phyloP scores from a whole-genome alignment of 148 eudicot species.

The Rhododendron simsii region DNA sequence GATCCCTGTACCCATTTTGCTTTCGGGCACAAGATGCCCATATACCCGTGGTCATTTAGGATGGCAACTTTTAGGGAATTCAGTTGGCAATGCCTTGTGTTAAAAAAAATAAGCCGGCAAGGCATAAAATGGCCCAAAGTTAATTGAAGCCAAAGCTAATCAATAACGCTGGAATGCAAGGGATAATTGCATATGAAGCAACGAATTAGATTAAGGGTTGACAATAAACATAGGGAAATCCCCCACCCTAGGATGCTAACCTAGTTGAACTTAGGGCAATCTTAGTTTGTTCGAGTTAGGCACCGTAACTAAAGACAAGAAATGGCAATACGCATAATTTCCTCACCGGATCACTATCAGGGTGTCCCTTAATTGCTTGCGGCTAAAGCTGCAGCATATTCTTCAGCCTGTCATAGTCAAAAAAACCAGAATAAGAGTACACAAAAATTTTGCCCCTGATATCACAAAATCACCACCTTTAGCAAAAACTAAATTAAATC shows the following conservation, averaged over 20 bases:
- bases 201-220: neutral
- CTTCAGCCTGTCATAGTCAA: slow-evolving; percentile 51
- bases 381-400: slow-evolving; percentile 80
- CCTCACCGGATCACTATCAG: slow-evolving; percentile 55
- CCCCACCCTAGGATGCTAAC: neutral
- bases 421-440: neutral
- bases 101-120: neutral
- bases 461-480: neutral
- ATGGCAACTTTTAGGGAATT: neutral
- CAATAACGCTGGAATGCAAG: neutral
- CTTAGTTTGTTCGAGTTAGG: neutral
- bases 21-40: neutral
- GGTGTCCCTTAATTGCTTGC: slow-evolving; percentile 65
- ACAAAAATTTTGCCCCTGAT: neutral
- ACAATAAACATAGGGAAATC: neutral
- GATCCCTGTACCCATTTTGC: neutral
- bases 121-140: neutral
- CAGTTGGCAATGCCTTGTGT: neutral
- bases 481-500: neutral
- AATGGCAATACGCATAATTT: neutral
- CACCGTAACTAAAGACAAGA: no score
- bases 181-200: neutral
- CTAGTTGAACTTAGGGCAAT: neutral
- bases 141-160: neutral
- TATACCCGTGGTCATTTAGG: neutral